phyloP scores from a whole-genome alignment of 2,329 filamentous ascomycete species.

The Pezicula carpinea region DNA sequence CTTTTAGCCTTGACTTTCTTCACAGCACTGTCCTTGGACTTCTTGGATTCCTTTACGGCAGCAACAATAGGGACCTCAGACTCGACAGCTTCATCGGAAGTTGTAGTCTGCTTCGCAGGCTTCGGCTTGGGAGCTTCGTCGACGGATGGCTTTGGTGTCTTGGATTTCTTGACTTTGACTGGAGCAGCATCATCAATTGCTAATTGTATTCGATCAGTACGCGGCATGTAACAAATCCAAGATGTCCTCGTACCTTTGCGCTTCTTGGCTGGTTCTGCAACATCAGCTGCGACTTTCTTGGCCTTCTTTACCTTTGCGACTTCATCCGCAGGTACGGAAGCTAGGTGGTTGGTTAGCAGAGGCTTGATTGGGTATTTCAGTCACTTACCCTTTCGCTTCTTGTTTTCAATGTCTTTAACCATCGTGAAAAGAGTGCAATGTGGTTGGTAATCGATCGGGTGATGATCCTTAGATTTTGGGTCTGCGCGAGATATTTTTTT shows the following conservation, averaged over 20 bases:
- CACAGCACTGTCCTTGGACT: conserved; percentile 18
- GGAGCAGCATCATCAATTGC: conserved; percentile 27
- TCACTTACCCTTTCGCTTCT: conserved; percentile 48
- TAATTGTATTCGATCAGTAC: conserved; percentile 9
- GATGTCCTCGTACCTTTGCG: conserved; percentile 25
- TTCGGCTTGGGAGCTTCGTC: conserved; percentile 10
- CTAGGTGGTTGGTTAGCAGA: conserved; percentile 20
- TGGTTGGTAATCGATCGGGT: background rate
- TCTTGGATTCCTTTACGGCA: conserved; percentile 36
- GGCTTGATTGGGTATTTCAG: background rate
- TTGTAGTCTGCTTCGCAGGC: conserved; percentile 3
- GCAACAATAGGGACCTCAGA: conserved; percentile 1
- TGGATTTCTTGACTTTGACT: conserved; percentile 28
- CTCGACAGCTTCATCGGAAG: conserved; percentile 6
- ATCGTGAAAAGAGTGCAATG: conserved; percentile 32
- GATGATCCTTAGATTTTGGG: background rate
- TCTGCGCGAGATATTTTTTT: conserved; percentile 2
- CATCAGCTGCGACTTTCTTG: conserved; percentile 30
- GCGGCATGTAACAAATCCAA: background rate
- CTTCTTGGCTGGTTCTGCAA: conserved; percentile 24
- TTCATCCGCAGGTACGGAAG: conserved; percentile 32
- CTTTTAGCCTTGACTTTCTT: conserved; percentile 18
- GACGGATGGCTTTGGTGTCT: conserved; percentile 19
- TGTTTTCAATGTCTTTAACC: conserved; percentile 48
- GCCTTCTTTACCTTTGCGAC: conserved; percentile 31